phyloP scores from a whole-genome alignment of 305 asterid genomes.

The Andrographis paniculata region DNA sequence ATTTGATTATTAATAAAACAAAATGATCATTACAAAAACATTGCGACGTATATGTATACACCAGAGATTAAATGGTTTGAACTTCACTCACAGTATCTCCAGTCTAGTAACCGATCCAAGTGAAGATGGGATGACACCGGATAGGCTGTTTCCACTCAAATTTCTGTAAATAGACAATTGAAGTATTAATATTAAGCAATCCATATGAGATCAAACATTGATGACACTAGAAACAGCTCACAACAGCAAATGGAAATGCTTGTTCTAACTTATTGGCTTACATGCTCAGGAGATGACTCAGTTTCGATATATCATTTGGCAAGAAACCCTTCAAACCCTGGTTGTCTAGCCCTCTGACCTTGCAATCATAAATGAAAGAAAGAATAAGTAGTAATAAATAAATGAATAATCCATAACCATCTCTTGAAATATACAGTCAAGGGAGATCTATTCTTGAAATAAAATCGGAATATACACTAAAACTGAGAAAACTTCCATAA shows the following conservation, averaged over 20 bases:
- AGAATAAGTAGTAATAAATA: neutral
- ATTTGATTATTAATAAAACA: too few species aligned
- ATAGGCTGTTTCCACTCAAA: conserved; percentile 81
- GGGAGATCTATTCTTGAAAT: too few species aligned
- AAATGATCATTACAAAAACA: too few species aligned
- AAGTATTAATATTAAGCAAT: neutral
- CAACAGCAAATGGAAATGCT: neutral
- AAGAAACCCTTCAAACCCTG: conserved; percentile 87
- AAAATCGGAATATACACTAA: neutral
- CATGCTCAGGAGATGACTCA: conserved; percentile 92
- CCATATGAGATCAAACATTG: neutral
- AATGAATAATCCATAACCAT: neutral
- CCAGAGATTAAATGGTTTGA: too few species aligned
- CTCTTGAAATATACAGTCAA: too few species aligned
- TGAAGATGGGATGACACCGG: conserved; percentile 71
- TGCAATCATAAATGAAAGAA: conserved; percentile 18
- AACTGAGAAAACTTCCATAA: neutral
- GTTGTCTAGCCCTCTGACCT: conserved; percentile 77
- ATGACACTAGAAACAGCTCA: conserved; percentile 6
- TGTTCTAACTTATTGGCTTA: conserved; percentile 29
- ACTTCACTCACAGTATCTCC: conserved; percentile 60
- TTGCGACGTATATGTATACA: too few species aligned
- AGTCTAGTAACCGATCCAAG: conserved; percentile 59
- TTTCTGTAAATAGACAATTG: conserved; percentile 43
- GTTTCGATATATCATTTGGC: conserved; percentile 59